Evolutionary conservation across 352 stramenopile species (phyloP).

Genomic region (Globisporangium parvum): DNA sequence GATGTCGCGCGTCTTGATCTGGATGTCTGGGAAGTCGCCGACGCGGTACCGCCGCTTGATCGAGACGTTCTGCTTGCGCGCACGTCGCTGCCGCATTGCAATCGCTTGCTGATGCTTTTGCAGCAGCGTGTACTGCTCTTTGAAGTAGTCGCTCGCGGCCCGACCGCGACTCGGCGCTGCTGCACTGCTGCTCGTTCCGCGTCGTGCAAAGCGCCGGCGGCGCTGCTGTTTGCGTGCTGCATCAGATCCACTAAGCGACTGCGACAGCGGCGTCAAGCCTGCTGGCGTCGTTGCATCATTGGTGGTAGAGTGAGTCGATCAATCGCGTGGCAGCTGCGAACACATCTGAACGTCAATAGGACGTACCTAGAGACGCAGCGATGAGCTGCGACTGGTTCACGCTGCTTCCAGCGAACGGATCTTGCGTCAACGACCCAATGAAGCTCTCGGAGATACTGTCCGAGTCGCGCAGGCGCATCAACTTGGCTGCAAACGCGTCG

Average conservation of each 20-base stretch:
- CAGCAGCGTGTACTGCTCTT: constrained; percentile 47
- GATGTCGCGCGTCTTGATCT: constrained; percentile 67
- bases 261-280: constrained; percentile 8
- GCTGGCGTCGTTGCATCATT: not conserved
- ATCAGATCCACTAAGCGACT: not conserved
- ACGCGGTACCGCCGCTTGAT: constrained; percentile 66
- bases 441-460: constrained; percentile 7
- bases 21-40: constrained; percentile 75
- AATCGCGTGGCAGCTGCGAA: not conserved
- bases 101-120: constrained; percentile 52
- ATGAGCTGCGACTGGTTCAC: constrained; percentile 47
- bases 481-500: constrained; percentile 31
- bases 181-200: not conserved
- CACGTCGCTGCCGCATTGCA: constrained; percentile 36
- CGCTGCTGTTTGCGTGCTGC: not conserved
- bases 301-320: not conserved
- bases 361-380: constrained; percentile 4
- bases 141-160: constrained; percentile 48
- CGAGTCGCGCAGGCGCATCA: not conserved
- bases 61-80: constrained; percentile 44
- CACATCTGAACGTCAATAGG: not conserved
- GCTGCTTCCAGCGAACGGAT: constrained; percentile 9
- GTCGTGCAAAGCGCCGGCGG: constrained; percentile 28
- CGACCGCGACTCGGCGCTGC: not conserved
- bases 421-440: constrained; percentile 13